A percentile compares a stretch with the other conserved stretches of the same genome.
Conservation (phyloP, 805 yeast genomes). For the Metschnikowia shivogae region DNA sequence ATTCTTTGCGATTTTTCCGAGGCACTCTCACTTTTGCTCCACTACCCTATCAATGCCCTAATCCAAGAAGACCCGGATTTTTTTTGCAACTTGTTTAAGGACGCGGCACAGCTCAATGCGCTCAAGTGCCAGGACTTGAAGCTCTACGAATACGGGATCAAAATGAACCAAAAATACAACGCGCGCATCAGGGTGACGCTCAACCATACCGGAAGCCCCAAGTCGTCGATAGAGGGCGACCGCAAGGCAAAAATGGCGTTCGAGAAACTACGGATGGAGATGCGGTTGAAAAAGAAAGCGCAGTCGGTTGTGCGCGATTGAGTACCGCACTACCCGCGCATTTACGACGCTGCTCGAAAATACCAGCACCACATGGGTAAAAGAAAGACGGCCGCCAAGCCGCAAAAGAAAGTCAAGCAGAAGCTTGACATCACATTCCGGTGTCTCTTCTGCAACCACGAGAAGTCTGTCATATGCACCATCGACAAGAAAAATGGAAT, state of each 20-base stretch:
- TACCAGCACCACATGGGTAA: conserved; percentile 50
- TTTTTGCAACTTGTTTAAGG: conserved; percentile 26
- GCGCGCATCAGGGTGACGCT: conserved; percentile 31
- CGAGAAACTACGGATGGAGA: conserved; percentile 44
- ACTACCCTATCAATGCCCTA: conserved; percentile 40
- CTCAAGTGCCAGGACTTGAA: conserved; percentile 34
- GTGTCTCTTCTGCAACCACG: conserved; percentile 94
- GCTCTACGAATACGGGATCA: conserved; percentile 37
- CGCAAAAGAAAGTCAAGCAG: conserved; percentile 72
- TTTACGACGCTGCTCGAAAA: too few relatives aligned
- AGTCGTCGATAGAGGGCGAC: conserved; percentile 19
- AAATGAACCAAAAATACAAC: conserved; percentile 38
- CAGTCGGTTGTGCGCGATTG: conserved; percentile 7
- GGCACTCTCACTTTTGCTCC: conserved; percentile 44
- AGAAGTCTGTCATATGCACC: conserved; percentile 81
- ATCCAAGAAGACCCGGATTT: conserved; percentile 17
- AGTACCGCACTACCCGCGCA: too few relatives aligned
- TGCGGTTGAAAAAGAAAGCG: conserved; percentile 44
- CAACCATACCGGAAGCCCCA: conserved; percentile 10
- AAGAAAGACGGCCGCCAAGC: conserved; percentile 75
- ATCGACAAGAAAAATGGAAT: conserved; percentile 81
- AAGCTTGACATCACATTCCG: conserved; percentile 77
- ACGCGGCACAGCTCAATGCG: conserved; percentile 32
- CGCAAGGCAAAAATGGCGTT: conserved; percentile 38
- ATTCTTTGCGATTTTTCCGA: conserved; percentile 51